Conservation (phyloP, 2,329 filamentous ascomycete genomes). For the Setomelanomma holmii region DNA sequence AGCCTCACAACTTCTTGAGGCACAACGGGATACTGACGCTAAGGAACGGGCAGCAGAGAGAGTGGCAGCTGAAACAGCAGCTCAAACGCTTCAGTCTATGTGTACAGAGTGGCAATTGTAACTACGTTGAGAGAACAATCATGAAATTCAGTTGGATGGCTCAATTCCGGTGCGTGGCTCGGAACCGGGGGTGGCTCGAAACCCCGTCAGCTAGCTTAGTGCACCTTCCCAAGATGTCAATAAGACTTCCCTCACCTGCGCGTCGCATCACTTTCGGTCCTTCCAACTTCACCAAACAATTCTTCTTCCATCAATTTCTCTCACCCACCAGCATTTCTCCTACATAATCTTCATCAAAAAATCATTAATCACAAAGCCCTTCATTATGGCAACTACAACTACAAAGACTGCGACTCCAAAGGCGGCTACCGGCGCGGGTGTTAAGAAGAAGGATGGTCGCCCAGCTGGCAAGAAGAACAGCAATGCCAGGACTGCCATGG, state of each 20-base stretch:
- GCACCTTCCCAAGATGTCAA: conserved; percentile 5
- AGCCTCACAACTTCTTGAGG: conserved; percentile 1
- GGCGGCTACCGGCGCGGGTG: conserved; percentile 28
- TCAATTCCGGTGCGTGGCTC: not conserved
- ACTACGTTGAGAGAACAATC: conserved; percentile 3
- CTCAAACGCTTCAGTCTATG: conserved; percentile 7
- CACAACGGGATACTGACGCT: not conserved
- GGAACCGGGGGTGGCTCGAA: no score
- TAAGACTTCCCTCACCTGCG: conserved; percentile 18
- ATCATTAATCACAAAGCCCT: not conserved
- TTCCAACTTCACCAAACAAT: not conserved
- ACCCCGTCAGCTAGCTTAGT: no score
- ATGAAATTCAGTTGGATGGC: not conserved
- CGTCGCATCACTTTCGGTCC: conserved; percentile 9
- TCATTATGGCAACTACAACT: conserved; percentile 35
- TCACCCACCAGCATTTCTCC: not conserved
- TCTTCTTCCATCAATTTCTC: conserved; percentile 2
- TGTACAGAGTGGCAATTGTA: conserved; percentile 5
- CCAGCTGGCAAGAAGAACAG: conserved; percentile 29
- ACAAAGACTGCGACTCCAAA: conserved; percentile 35
- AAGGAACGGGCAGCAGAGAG: conserved; percentile 2
- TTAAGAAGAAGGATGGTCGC: conserved; percentile 39
- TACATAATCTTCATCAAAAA: not conserved
- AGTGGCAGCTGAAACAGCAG: conserved; percentile 6
- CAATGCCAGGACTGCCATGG: conserved; percentile 39